Evolutionary conservation across 208 protist species (phyloP).

Genomic region (Perkinsela sp.): DNA sequence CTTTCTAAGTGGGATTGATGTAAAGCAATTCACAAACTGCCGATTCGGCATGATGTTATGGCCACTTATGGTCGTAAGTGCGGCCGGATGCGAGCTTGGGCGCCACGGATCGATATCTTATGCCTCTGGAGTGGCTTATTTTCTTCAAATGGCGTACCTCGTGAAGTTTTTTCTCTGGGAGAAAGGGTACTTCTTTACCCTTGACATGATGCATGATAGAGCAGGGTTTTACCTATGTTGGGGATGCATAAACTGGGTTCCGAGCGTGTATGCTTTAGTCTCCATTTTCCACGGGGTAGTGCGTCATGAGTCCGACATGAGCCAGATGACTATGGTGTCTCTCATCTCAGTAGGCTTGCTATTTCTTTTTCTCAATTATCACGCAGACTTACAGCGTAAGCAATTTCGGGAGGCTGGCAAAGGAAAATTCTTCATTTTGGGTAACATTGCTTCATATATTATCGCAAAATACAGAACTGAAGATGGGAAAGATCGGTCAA

Average conservation of each 20-base stretch:
- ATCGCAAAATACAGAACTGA: constrained; percentile 8
- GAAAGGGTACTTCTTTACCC: constrained; percentile 67
- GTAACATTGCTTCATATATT: constrained; percentile 8
- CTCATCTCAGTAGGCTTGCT: constrained; percentile 4
- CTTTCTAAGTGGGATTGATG: constrained; percentile 55
- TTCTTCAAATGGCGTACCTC: constrained; percentile 68
- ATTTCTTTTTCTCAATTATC: constrained; percentile 8
- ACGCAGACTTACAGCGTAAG: constrained; percentile 16
- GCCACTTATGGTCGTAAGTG: constrained; percentile 50
- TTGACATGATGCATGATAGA: constrained; percentile 80
- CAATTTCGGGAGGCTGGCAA: constrained; percentile 8
- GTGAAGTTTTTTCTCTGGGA: constrained; percentile 70
- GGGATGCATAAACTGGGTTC: constrained; percentile 74
- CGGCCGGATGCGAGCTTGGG: constrained; percentile 14
- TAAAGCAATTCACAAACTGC: constrained; percentile 82
- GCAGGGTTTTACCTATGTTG: constrained; percentile 85
- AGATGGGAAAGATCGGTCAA: constrained; percentile 5
- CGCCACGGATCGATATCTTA: constrained; percentile 24
- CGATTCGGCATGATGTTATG: constrained; percentile 80
- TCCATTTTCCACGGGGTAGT: constrained; percentile 34
- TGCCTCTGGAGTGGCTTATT: constrained; percentile 42
- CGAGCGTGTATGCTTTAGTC: constrained; percentile 78
- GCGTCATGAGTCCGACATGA: constrained; percentile 2
- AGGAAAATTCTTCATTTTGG: constrained; percentile 10
- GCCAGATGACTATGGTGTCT: neutral